phyloP scores from a whole-genome alignment of 352 stramenopile genomes.

The Globisporangium megalacanthum region DNA sequence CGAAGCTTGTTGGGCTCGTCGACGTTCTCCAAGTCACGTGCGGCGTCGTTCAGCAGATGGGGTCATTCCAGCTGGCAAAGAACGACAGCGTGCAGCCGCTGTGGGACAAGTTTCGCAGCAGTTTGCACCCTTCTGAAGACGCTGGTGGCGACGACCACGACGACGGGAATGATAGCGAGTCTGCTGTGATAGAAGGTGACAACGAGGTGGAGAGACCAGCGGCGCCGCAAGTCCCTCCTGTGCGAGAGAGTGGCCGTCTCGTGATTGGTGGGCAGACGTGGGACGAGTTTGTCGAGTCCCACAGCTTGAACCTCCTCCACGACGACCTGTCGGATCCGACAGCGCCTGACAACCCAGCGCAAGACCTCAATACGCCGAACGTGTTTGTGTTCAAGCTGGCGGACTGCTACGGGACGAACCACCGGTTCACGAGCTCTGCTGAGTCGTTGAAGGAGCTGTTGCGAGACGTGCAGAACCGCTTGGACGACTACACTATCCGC shows the following conservation, averaged over 20 bases:
- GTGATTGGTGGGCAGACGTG: conserved; percentile 35
- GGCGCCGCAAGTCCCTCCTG: neutral
- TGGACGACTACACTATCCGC: conserved; percentile 71
- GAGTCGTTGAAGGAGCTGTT: conserved; percentile 67
- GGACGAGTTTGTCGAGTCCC: conserved; percentile 40
- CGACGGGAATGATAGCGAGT: conserved; percentile 14
- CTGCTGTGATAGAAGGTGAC: neutral
- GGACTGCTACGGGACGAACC: conserved; percentile 76
- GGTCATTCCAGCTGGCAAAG: conserved; percentile 59
- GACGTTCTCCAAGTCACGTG: conserved; percentile 95
- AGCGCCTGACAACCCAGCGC: conserved; percentile 17
- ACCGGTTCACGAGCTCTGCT: conserved; percentile 82
- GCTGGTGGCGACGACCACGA: conserved; percentile 20
- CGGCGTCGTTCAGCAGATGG: conserved; percentile 82
- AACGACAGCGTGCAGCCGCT: conserved; percentile 67
- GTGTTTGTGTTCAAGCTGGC: conserved; percentile 84
- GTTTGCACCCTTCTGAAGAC: conserved; percentile 33
- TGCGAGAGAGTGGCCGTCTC: conserved; percentile 11
- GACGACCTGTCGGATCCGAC: conserved; percentile 25
- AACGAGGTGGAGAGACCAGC: neutral
- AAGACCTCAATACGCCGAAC: conserved; percentile 20
- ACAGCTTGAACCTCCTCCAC: conserved; percentile 3
- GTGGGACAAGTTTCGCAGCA: conserved; percentile 72
- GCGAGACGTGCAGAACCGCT: conserved; percentile 60
- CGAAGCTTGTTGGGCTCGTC: conserved; percentile 91